Evolutionary conservation across 2,329 filamentous ascomycete genomes (phyloP).

Genomic region (Chrysoporthe austroafricana): DNA sequence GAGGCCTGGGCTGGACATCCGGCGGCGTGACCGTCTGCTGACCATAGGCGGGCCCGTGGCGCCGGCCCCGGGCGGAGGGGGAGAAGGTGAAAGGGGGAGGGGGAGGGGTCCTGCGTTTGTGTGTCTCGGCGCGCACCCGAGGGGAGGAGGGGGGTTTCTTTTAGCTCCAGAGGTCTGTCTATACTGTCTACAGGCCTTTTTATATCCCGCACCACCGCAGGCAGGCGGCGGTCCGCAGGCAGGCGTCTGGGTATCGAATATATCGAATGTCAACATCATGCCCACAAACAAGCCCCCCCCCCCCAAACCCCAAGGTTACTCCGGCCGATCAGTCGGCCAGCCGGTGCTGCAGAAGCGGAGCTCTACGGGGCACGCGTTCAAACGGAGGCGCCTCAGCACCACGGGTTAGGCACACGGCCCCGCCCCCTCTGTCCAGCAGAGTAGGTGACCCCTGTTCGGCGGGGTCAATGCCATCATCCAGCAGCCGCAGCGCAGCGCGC

Average conservation of each 20-base stretch:
- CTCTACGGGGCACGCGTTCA: too few relatives aligned
- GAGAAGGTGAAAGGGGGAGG: too few relatives aligned
- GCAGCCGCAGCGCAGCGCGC: not conserved
- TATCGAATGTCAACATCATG: not conserved
- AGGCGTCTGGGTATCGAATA: not conserved
- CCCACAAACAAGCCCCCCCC: too few relatives aligned
- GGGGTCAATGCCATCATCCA: constrained; percentile 15
- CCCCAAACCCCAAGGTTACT: too few relatives aligned
- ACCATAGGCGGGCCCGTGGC: constrained; percentile 18
- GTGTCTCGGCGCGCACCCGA: too few relatives aligned
- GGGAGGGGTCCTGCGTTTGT: too few relatives aligned
- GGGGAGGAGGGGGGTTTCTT: not conserved
- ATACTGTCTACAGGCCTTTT: not conserved
- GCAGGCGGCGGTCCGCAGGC: not conserved
- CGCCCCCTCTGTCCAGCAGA: not conserved
- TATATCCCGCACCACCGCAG: not conserved
- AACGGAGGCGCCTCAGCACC: too few relatives aligned
- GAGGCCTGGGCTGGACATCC: constrained; percentile 21
- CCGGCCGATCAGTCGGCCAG: too few relatives aligned
- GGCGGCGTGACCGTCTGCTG: constrained; percentile 30
- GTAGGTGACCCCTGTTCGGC: not conserved
- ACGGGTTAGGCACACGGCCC: too few relatives aligned
- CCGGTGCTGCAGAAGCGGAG: too few relatives aligned
- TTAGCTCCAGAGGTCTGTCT: not conserved
- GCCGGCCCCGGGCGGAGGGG: too few relatives aligned